A percentile compares a stretch with the other conserved stretches of the same genome.
These are phyloP conservation scores for Mycosphaerella arachidis DNA, from an alignment of 2,329 filamentous ascomycete genomes.

Conservation along the genomic window DNA sequence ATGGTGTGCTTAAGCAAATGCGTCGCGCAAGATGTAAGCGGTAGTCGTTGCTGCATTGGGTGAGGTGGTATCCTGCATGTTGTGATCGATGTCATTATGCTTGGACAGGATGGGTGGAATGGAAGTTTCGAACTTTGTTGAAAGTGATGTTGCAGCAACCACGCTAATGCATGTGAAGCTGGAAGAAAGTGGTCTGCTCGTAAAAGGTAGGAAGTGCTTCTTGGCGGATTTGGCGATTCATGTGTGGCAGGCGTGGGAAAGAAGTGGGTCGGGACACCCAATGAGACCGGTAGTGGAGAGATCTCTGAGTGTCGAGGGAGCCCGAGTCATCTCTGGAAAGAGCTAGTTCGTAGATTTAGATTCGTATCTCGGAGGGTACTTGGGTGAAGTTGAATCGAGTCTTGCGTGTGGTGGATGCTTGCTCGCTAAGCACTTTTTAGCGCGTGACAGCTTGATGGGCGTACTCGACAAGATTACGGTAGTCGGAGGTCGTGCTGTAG, in stretches of 20 bases:
- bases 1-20: too few relatives aligned
- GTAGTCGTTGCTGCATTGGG: too few relatives aligned
- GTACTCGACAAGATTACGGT: not conserved
- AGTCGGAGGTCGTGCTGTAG: not conserved
- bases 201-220: slow-evolving; percentile 16
- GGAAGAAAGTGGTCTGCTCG: not conserved
- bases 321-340: not conserved
- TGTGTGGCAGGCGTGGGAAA: slow-evolving; percentile 1
- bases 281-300: not conserved
- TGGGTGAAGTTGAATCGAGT: not conserved
- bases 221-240: slow-evolving; percentile 13
- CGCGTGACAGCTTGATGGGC: too few relatives aligned
- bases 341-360: not conserved
- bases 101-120: too few relatives aligned
- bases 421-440: not conserved
- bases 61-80: too few relatives aligned
- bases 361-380: not conserved
- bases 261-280: not conserved
- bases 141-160: too few relatives aligned
- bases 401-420: not conserved
- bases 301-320: not conserved
- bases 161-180: too few relatives aligned
- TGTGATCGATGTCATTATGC: too few relatives aligned
- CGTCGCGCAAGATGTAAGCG: too few relatives aligned
- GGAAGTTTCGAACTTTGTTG: too few relatives aligned